Evolutionary conservation across 148 eudicot genomes (phyloP).

Genomic region (Vaccinium macrocarpon): DNA sequence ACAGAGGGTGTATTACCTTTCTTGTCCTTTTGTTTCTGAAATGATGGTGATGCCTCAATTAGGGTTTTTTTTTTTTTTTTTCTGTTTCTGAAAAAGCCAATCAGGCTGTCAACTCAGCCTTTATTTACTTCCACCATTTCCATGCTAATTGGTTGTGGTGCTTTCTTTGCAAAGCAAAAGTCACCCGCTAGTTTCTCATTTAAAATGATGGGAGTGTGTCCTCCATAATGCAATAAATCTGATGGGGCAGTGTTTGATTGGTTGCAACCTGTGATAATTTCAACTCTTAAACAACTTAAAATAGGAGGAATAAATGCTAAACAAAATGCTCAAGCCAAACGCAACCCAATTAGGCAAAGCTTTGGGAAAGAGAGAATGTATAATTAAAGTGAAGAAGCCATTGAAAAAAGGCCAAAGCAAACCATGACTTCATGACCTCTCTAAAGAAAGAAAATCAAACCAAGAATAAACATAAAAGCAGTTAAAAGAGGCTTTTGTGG

Average conservation of each 20-base stretch:
- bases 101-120: background rate
- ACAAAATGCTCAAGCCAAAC: background rate
- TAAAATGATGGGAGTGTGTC: background rate
- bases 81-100: background rate
- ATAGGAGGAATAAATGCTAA: background rate
- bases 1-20: background rate
- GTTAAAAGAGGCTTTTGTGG: conserved; percentile 8
- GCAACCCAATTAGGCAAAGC: background rate
- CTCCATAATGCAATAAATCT: background rate
- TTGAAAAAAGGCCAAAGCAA: conserved; percentile 22
- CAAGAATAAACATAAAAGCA: conserved; percentile 9
- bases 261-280: conserved; percentile 1
- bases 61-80: background rate
- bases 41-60: background rate
- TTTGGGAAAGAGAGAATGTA: background rate
- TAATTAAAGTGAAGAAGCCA: conserved; percentile 15
- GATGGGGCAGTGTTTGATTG: background rate
- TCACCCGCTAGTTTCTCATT: background rate
- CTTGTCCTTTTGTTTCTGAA: background rate
- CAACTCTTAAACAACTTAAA: background rate
- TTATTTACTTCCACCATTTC: background rate
- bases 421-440: conserved; percentile 24
- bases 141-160: background rate
- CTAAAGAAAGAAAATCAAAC: background rate
- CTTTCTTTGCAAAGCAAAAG: background rate